Percentiles rank a stretch among this genome's conserved stretches.
Conservation (phyloP, 345 rosid species). For the Camelina laxa region DNA sequence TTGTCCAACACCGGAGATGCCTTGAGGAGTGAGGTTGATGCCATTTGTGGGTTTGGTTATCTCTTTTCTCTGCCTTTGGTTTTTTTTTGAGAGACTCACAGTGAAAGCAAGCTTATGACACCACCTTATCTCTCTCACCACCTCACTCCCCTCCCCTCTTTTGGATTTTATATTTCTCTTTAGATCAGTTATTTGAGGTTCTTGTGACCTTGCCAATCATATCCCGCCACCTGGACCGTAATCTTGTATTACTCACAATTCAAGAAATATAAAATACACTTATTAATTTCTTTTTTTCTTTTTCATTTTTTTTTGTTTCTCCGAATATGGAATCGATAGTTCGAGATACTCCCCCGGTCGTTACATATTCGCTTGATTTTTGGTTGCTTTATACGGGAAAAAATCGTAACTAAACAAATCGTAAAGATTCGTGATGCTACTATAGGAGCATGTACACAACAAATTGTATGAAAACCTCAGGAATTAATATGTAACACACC, state of each 20-base stretch:
- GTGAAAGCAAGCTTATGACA: slow-evolving; percentile 38
- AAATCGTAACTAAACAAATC: neutral
- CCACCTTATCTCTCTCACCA: slow-evolving; percentile 44
- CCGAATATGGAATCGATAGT: neutral
- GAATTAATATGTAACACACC: neutral
- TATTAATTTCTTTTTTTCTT: neutral
- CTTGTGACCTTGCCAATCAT: slow-evolving; percentile 52
- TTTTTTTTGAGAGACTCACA: slow-evolving; percentile 34
- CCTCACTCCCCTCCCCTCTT: slow-evolving; percentile 47
- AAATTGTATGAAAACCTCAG: neutral
- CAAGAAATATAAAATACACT: slow-evolving; percentile 8
- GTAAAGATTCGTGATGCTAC: slow-evolving; percentile 5
- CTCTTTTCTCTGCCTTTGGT: slow-evolving; percentile 35
- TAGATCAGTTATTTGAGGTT: slow-evolving; percentile 85
- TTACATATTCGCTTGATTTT: slow-evolving; percentile 26
- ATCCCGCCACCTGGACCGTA: slow-evolving; percentile 66
- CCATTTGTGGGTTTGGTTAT: slow-evolving; percentile 56
- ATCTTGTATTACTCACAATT: slow-evolving; percentile 40
- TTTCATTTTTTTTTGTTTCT: neutral
- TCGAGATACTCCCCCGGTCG: slow-evolving; percentile 18
- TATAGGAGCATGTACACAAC: neutral
- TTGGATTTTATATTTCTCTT: slow-evolving; percentile 53
- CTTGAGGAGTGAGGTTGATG: slow-evolving; percentile 84
- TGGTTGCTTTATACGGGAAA: slow-evolving; percentile 23
- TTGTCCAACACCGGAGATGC: slow-evolving; percentile 82